A percentile compares a stretch with the other conserved stretches of the same genome.
Conservation (phyloP, 257 asterid species). For the Thymus mandschuricus region DNA sequence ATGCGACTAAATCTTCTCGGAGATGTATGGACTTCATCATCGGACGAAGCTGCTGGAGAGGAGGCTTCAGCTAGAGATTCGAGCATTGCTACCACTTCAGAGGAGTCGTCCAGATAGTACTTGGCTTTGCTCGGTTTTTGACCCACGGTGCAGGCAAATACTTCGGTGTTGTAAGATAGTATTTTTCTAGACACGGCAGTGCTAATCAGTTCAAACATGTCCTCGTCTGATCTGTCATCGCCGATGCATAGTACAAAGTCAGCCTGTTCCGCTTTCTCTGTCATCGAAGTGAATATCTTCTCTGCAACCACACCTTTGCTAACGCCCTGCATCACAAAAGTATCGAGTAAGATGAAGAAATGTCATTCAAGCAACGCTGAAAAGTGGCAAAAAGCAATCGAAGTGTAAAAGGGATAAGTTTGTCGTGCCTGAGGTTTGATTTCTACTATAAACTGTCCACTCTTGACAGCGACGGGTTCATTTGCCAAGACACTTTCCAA, state of each 20-base stretch:
- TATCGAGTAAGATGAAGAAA: background rate
- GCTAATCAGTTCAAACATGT: slow-evolving; percentile 79
- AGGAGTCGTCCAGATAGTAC: slow-evolving; percentile 79
- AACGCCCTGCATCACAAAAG: slow-evolving; percentile 54
- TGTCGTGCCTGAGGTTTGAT: slow-evolving; percentile 85
- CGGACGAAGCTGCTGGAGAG: slow-evolving; percentile 73
- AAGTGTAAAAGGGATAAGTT: background rate
- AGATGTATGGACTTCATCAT: slow-evolving; percentile 53
- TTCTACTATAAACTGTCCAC: slow-evolving; percentile 92
- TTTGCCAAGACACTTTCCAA: slow-evolving; percentile 92
- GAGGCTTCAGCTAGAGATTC: slow-evolving; percentile 82
- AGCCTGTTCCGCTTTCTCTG: slow-evolving; percentile 54
- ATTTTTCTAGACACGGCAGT: slow-evolving; percentile 55
- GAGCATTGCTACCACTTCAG: slow-evolving; percentile 77
- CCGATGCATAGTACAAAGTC: slow-evolving; percentile 91
- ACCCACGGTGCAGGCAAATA: slow-evolving; percentile 86
- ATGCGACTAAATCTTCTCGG: slow-evolving; percentile 38
- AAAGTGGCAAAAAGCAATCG: slow-evolving; percentile 14
- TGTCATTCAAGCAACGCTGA: background rate
- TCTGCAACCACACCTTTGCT: slow-evolving; percentile 87
- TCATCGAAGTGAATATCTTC: slow-evolving; percentile 72
- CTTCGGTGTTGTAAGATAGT: slow-evolving; percentile 63
- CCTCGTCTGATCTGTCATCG: slow-evolving; percentile 92
- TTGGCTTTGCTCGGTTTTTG: slow-evolving; percentile 93
- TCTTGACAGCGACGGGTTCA: slow-evolving; percentile 91